These are phyloP conservation scores for Guadua angustifolia DNA, from an alignment of 176 grass and related monocot species.

Conservation along the genomic window DNA sequence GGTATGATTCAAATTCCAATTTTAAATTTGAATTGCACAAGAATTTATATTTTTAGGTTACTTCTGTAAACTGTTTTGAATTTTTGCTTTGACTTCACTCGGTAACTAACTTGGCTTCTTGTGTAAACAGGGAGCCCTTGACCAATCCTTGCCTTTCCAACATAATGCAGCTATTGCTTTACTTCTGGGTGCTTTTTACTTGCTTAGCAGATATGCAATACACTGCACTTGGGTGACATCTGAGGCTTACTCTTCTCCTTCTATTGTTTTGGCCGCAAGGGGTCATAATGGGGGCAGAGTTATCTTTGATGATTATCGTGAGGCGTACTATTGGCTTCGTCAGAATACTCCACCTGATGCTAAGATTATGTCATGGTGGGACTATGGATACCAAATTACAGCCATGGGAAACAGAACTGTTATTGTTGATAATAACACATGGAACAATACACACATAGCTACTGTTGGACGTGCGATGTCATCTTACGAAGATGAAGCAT, in stretches of 20 bases:
- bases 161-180: conserved; percentile 73
- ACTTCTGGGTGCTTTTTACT: conserved; percentile 90
- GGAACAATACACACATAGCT: conserved; percentile 99
- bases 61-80: neutral
- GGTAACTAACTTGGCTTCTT: conserved; percentile 33
- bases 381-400: conserved; percentile 99
- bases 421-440: conserved; percentile 99
- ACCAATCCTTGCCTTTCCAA: conserved; percentile 89
- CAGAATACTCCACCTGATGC: conserved; percentile 95
- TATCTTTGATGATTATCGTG: conserved; percentile 98
- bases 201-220: conserved; percentile 91
- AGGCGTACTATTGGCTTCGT: conserved; percentile 98
- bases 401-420: conserved; percentile 99
- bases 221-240: conserved; percentile 99
- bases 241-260: conserved; percentile 98
- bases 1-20: neutral
- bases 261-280: conserved; percentile 90
- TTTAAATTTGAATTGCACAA: conserved; percentile 15
- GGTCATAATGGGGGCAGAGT: conserved; percentile 83
- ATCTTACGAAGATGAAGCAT: conserved; percentile 94
- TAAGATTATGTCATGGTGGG: conserved; percentile 99
- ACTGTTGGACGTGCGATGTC: conserved; percentile 99
- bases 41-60: neutral
- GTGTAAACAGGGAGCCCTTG: conserved; percentile 71
- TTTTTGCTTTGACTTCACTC: neutral